Evolutionary conservation across 116 monocot genomes (phyloP), one percentile per base, ranked within the genome.

Genomic region (Papilionanthe hybrid): DNA sequence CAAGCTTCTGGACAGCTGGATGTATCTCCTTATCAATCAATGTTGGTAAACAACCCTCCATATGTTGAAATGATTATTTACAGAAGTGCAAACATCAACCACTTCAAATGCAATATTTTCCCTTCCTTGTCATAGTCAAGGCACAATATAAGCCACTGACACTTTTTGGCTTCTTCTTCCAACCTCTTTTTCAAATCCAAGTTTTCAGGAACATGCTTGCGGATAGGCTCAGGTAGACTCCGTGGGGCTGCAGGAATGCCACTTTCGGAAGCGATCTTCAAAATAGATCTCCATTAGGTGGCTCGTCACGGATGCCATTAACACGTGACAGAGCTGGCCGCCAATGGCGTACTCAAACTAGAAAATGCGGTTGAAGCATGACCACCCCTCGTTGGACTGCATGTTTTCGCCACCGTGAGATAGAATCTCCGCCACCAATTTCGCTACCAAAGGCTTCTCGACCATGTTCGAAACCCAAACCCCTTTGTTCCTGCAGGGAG

Each of bases 41-140:
- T 72, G 92, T 92, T 81, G 94, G 94, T 81, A 97, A 97, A 74
- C 78, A 92, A 82, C 97, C 83, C 94, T 92, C 90, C 89, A 97
- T 79, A 97, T 80, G 71, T 85, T 83, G 71, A 97, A 89, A 65
- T 80, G 87, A 43, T 22, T 71, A 66, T 94, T 96, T 45, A 79
- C 94, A 72, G 88, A 71, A 44, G 87, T 88, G 86, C 97, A 94
- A 45, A 97, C 89, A 2, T 94, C 94, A 47, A 97, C 43, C 45
- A 97, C 97, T 87, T 97, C 97, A 82, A 89, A 97, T 77, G 94
- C 91, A 79, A 97, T 97, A 71, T 97, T 94, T 81, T 97, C 30
- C 94, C 97, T 86, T 97, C 97, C 80, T 92, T 86, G 74, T 97
- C 97, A 88, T 92, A 94, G 65, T 97, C 97, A 50, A 97, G 92